phyloP scores from a whole-genome alignment of 2,329 filamentous ascomycete species.

The Fusarium sp. region DNA sequence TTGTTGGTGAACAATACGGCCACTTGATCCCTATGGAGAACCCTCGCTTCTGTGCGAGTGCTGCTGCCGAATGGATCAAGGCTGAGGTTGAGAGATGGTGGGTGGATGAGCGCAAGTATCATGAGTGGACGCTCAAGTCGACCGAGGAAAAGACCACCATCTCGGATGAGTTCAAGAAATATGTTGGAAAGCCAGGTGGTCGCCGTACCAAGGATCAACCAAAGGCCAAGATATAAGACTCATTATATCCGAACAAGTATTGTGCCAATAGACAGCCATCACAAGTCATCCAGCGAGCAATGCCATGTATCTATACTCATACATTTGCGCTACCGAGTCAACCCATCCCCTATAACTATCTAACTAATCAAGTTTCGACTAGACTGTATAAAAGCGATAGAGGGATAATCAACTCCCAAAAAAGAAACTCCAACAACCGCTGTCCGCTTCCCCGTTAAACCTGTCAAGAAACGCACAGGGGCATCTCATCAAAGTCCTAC shows the following conservation, averaged over 20 bases:
- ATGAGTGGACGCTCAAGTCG: conserved; percentile 61
- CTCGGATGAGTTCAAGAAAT: conserved; percentile 60
- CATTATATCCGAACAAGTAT: neutral
- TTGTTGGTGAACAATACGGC: conserved; percentile 70
- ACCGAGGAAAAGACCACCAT: conserved; percentile 62
- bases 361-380: neutral
- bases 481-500: neutral
- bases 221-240: conserved; percentile 46
- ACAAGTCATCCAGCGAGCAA: neutral
- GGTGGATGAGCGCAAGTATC: conserved; percentile 63
- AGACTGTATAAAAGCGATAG: neutral
- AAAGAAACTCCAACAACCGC: neutral
- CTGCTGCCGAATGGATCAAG: conserved; percentile 64
- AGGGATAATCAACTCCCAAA: neutral
- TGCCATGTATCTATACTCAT: neutral
- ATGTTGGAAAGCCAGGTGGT: conserved; percentile 52
- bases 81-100: conserved; percentile 65
- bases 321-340: neutral
- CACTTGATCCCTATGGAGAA: conserved; percentile 88
- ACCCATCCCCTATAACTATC: neutral
- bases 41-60: conserved; percentile 69
- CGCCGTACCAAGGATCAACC: conserved; percentile 22
- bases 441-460: neutral
- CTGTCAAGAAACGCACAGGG: neutral
- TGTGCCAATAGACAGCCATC: neutral